phyloP scores from a whole-genome alignment of 2,329 filamentous ascomycete genomes.

The Aureobasidium sp. region DNA sequence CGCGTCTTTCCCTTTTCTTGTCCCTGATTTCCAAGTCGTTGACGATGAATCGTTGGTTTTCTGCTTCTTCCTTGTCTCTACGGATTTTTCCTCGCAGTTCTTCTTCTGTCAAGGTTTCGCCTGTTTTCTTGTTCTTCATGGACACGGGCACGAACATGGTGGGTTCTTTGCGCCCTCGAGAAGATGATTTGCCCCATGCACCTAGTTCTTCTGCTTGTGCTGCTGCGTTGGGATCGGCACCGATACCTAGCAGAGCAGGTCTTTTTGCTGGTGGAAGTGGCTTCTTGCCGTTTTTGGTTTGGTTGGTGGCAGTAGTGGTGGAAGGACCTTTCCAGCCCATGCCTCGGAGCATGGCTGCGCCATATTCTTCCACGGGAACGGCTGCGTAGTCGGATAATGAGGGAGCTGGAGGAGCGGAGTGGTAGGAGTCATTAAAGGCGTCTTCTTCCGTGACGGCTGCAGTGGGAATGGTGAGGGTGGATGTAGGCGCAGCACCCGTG shows the following conservation, averaged over 20 bases:
- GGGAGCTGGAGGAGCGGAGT: conserved; percentile 64
- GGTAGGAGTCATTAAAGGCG: conserved; percentile 63
- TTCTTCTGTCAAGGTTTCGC: conserved; percentile 56
- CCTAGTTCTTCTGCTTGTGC: conserved; percentile 63
- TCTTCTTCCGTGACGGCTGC: conserved; percentile 52
- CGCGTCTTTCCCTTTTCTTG: conserved; percentile 4
- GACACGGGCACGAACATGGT: conserved; percentile 57
- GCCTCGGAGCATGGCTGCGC: conserved; percentile 77
- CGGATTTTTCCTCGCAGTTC: conserved; percentile 42
- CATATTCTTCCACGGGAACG: conserved; percentile 91
- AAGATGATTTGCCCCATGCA: conserved; percentile 64
- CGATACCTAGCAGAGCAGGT: conserved; percentile 78
- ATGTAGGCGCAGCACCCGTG: conserved; percentile 33
- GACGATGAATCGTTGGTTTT: neutral
- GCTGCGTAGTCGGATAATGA: conserved; percentile 78
- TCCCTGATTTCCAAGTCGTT: neutral
- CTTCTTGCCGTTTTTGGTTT: neutral
- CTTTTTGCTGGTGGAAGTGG: conserved; percentile 35
- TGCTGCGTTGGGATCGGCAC: conserved; percentile 68
- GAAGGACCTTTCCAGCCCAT: conserved; percentile 80
- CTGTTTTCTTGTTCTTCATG: conserved; percentile 55
- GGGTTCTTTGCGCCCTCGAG: conserved; percentile 45
- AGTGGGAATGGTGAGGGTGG: conserved; percentile 33
- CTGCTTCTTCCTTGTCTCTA: conserved; percentile 11
- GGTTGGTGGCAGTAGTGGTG: neutral